Evolutionary conservation across 352 stramenopile species (phyloP).

Genomic region (Pythium brachiatum): DNA sequence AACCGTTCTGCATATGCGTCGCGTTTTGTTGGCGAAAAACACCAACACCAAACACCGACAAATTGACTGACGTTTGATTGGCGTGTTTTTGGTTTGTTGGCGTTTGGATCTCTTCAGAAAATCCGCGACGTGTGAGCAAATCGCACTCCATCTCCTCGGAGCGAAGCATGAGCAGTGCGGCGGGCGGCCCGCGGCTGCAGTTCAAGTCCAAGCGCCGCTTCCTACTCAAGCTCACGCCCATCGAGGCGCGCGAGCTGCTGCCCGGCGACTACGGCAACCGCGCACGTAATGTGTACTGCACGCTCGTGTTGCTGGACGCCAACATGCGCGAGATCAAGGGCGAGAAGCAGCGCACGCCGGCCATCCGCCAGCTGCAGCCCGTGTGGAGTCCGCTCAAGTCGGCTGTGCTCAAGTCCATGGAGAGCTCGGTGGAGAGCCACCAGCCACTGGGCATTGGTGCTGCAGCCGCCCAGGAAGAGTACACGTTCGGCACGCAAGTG

Average conservation of each 20-base stretch:
- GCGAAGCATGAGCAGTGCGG: slow-evolving; percentile 12
- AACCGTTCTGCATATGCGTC: too few species aligned
- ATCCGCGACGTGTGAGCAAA: slow-evolving; percentile 15
- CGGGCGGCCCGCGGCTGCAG: slow-evolving; percentile 14
- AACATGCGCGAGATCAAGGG: slow-evolving; percentile 86
- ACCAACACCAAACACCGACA: neutral
- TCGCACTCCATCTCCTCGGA: slow-evolving; percentile 18
- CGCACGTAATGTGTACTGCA: slow-evolving; percentile 77
- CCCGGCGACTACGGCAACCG: slow-evolving; percentile 48
- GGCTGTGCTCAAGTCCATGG: slow-evolving; percentile 72
- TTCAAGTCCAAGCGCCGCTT: slow-evolving; percentile 75
- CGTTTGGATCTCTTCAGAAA: slow-evolving; percentile 8
- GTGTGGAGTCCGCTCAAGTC: slow-evolving; percentile 85
- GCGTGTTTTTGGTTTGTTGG: slow-evolving; percentile 12
- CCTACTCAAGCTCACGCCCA: slow-evolving; percentile 84
- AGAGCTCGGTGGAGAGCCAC: slow-evolving; percentile 75
- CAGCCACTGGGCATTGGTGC: slow-evolving; percentile 84
- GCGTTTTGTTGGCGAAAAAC: neutral
- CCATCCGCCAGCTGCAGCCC: slow-evolving; percentile 52
- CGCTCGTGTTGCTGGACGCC: slow-evolving; percentile 76
- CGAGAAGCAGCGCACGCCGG: slow-evolving; percentile 83
- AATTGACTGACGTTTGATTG: neutral
- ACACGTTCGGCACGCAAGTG: slow-evolving; percentile 82
- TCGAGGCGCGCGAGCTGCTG: slow-evolving; percentile 72
- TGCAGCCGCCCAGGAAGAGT: slow-evolving; percentile 77